A percentile compares a stretch with the other conserved stretches of the same genome.
Conservation (phyloP, 148 eudicot genomes). For the Mesembryanthemum crystallinum region DNA sequence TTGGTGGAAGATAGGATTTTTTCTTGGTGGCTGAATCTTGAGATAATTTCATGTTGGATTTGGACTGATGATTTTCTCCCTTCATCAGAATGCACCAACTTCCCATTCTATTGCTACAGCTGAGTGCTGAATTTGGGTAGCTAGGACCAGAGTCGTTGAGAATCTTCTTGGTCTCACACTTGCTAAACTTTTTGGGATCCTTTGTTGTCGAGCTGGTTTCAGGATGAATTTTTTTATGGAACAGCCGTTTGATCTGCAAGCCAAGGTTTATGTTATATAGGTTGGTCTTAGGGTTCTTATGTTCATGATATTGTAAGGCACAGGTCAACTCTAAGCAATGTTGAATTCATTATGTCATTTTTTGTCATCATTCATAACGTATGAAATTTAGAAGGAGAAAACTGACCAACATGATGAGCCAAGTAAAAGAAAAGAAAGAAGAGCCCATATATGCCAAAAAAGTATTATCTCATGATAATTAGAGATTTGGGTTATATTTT, state of each 20-base stretch:
- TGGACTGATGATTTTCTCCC: constrained; percentile 18
- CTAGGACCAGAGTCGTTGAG: constrained; percentile 8
- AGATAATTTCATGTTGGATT: constrained; percentile 23
- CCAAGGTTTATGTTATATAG: background rate
- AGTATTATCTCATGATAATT: too few species aligned
- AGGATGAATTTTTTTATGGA: constrained; percentile 53
- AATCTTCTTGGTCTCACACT: constrained; percentile 19
- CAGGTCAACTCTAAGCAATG: background rate
- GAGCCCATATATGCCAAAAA: too few species aligned
- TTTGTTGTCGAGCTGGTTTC: constrained; percentile 31
- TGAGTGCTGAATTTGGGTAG: constrained; percentile 21
- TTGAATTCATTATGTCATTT: too few species aligned
- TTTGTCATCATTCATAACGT: too few species aligned
- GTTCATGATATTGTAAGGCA: background rate
- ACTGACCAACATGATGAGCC: background rate
- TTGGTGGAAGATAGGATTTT: constrained; percentile 4
- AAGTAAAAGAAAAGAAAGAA: too few species aligned
- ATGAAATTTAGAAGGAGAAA: background rate
- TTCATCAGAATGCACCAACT: constrained; percentile 29
- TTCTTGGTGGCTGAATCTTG: constrained; percentile 16
- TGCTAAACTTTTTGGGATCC: constrained; percentile 25
- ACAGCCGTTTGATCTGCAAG: constrained; percentile 36
- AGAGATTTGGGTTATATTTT: too few species aligned
- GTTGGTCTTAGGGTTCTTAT: background rate
- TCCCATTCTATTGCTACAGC: constrained; percentile 21